Conservation (phyloP, 805 yeast genomes). For the Kuraishia ogatae region DNA sequence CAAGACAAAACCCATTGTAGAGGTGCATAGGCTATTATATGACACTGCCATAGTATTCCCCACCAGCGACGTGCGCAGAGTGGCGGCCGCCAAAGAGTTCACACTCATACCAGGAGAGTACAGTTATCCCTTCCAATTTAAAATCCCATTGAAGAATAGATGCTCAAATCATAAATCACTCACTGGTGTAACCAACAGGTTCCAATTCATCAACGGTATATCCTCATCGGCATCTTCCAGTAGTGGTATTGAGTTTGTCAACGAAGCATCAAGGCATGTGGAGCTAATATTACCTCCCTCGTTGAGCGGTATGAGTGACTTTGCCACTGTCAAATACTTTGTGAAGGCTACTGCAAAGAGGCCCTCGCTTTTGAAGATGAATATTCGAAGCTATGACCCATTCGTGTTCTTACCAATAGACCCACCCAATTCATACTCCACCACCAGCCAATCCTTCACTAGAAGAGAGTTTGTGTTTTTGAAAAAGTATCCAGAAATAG, state of each 20-base stretch:
- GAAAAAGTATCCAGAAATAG: conserved; percentile 33
- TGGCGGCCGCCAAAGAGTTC: conserved; percentile 32
- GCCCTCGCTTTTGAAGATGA: conserved; percentile 33
- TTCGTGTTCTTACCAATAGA: conserved; percentile 46
- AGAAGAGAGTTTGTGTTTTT: conserved; percentile 30
- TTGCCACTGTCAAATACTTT: conserved; percentile 39
- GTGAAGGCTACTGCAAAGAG: conserved; percentile 54
- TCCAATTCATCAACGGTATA: conserved; percentile 4
- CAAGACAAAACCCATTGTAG: conserved; percentile 10
- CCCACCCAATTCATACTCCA: conserved; percentile 16
- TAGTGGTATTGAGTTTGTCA: neutral
- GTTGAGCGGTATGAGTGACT: conserved; percentile 14
- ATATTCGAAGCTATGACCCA: conserved; percentile 37
- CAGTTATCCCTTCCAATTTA: conserved; percentile 37
- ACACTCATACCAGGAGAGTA: conserved; percentile 44
- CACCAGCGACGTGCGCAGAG: conserved; percentile 36
- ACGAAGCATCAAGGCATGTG: conserved; percentile 16
- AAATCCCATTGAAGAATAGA: conserved; percentile 31
- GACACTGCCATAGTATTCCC: conserved; percentile 44
- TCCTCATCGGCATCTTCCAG: neutral
- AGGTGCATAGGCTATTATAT: conserved; percentile 38
- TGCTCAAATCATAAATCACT: conserved; percentile 17
- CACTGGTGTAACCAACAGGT: conserved; percentile 4
- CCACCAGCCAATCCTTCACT: conserved; percentile 33
- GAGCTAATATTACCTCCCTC: conserved; percentile 17